These are phyloP conservation scores for Apiosordaria backusii DNA, from an alignment of 495 filamentous ascomycete species.

Conservation along the genomic window DNA sequence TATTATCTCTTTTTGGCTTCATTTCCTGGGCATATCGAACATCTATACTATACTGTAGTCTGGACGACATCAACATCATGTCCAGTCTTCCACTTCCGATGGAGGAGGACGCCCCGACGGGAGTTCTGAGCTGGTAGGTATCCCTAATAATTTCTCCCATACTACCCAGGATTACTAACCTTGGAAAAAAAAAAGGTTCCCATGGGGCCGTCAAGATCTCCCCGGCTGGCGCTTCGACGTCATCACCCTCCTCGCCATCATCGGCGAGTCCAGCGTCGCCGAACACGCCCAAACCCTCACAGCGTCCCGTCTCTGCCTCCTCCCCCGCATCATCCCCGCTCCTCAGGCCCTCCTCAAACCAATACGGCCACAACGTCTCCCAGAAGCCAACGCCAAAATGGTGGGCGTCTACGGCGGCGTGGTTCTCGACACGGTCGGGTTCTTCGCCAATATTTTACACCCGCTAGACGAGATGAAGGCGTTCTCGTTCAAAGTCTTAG, in stretches of 20 bases:
- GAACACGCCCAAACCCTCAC: slow-evolving; percentile 56
- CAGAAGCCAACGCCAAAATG: slow-evolving; percentile 51
- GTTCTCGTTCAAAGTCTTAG: slow-evolving; percentile 46
- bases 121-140: background rate
- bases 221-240: slow-evolving; percentile 57
- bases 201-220: slow-evolving; percentile 31
- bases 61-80: background rate
- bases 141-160: background rate
- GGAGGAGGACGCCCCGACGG: background rate
- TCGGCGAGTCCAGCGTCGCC: slow-evolving; percentile 57
- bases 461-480: slow-evolving; percentile 47
- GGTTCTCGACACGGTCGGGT: slow-evolving; percentile 52
- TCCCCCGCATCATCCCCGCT: slow-evolving; percentile 64
- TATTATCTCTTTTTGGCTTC: background rate
- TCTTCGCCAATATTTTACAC: slow-evolving; percentile 60
- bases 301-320: slow-evolving; percentile 50
- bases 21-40: background rate
- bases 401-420: slow-evolving; percentile 57
- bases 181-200: slow-evolving; percentile 22
- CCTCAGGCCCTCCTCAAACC: slow-evolving; percentile 61
- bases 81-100: background rate
- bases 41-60: background rate
- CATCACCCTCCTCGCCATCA: slow-evolving; percentile 60
- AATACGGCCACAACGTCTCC: slow-evolving; percentile 53
- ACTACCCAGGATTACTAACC: background rate